These are phyloP conservation scores for Trichoderma reesei DNA, from an alignment of 495 filamentous ascomycete genomes.

Conservation along the genomic window DNA sequence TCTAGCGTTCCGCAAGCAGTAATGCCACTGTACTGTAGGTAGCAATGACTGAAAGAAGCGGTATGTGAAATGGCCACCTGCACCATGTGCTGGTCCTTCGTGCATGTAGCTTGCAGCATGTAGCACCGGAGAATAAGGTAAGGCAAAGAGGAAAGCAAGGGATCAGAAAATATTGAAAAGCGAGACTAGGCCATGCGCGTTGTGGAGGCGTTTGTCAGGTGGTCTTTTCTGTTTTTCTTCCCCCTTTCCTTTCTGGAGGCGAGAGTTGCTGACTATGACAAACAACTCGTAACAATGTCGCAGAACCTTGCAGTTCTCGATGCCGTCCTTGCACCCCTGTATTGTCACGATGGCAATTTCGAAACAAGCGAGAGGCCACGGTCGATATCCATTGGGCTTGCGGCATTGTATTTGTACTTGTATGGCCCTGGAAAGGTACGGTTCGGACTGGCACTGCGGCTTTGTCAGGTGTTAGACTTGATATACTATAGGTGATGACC, in stretches of 20 bases:
- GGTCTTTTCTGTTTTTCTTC: neutral
- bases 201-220: conserved; percentile 8
- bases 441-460: no score
- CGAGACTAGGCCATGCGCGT: neutral
- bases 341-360: conserved; percentile 7
- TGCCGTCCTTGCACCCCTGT: neutral
- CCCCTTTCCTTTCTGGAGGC: conserved; percentile 1
- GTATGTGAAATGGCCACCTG: neutral
- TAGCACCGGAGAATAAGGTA: neutral
- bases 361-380: neutral
- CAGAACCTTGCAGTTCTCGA: neutral
- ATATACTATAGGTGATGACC: no score
- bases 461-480: no score
- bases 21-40: no score
- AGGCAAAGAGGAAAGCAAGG: neutral
- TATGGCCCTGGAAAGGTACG: neutral
- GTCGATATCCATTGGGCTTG: neutral
- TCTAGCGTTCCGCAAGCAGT: neutral
- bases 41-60: neutral
- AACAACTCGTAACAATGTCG: neutral
- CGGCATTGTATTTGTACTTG: neutral
- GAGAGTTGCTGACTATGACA: conserved; percentile 4
- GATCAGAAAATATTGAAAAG: neutral
- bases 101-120: neutral
- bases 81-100: neutral